These are phyloP conservation scores for Debaryomyces robertsiae DNA, from an alignment of 1,139 yeast species.

Conservation along the genomic window DNA sequence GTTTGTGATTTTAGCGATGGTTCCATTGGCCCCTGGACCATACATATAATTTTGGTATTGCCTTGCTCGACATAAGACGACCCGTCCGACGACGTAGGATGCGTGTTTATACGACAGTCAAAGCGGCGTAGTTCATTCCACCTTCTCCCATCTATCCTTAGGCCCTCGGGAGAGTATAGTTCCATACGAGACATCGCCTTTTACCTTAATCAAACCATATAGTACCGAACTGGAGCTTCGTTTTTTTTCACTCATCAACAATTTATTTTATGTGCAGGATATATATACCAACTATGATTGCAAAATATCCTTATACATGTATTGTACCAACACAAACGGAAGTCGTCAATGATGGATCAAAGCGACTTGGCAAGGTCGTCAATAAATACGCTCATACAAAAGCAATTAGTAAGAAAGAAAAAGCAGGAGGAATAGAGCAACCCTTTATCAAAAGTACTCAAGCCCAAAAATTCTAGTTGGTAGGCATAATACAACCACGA, in stretches of 20 bases:
- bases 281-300: not conserved
- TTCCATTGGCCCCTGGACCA: constrained; percentile 89
- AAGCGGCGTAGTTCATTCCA: constrained; percentile 91
- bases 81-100: constrained; percentile 87
- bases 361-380: constrained; percentile 29
- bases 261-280: constrained; percentile 8
- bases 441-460: constrained; percentile 61
- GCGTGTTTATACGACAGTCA: constrained; percentile 80
- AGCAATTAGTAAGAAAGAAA: constrained; percentile 71
- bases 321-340: not conserved
- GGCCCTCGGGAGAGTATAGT: constrained; percentile 90
- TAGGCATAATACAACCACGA: constrained; percentile 82
- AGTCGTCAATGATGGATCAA: not conserved
- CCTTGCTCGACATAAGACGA: constrained; percentile 94
- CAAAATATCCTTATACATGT: constrained; percentile 2
- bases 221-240: too few species aligned
- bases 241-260: constrained; percentile 7
- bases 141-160: constrained; percentile 89
- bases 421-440: constrained; percentile 60
- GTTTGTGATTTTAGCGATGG: constrained; percentile 58
- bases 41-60: constrained; percentile 82
- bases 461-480: constrained; percentile 77
- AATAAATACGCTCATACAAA: constrained; percentile 62
- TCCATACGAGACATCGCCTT: constrained; percentile 64
- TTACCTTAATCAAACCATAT: not conserved